These are phyloP conservation scores for Lachancea sp. DNA, from an alignment of 805 yeast genomes.

Conservation along the genomic window DNA sequence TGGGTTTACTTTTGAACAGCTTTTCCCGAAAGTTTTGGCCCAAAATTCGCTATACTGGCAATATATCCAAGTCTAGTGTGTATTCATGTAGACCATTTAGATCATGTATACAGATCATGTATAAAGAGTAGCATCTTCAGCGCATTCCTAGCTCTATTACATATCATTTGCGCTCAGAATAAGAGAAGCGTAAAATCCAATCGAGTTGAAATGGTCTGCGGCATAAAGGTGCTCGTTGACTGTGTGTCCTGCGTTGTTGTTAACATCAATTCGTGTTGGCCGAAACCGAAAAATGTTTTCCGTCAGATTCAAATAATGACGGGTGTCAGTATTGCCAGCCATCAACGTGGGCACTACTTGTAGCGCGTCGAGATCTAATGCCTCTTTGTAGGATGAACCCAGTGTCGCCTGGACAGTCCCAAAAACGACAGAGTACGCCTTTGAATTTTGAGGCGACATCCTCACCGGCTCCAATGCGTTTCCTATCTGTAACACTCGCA, in stretches of 20 bases:
- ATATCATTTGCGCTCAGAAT: conserved; percentile 2
- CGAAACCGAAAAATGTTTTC: conserved; percentile 14
- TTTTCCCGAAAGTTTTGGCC: no score
- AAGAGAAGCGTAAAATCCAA: conserved; percentile 8
- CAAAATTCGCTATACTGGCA: no score
- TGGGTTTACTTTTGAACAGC: no score
- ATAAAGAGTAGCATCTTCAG: no score
- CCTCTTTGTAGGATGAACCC: conserved; percentile 51
- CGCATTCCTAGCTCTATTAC: no score
- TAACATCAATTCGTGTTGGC: conserved; percentile 7
- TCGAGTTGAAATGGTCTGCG: conserved; percentile 7
- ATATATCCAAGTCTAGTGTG: no score
- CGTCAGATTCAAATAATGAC: conserved; percentile 11
- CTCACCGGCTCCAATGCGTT: conserved; percentile 46
- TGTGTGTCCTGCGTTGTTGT: conserved; percentile 9
- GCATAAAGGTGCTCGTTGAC: conserved; percentile 9
- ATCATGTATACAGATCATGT: no score
- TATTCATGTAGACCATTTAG: no score
- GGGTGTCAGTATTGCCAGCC: conserved; percentile 17
- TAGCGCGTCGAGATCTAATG: conserved; percentile 7
- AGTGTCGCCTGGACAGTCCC: conserved; percentile 40
- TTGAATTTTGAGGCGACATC: conserved; percentile 39
- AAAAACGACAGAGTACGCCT: conserved; percentile 47
- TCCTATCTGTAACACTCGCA: neutral
- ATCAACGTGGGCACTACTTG: conserved; percentile 9